phyloP scores from a whole-genome alignment of 352 stramenopile genomes.

The Pythium scleroteichum region DNA sequence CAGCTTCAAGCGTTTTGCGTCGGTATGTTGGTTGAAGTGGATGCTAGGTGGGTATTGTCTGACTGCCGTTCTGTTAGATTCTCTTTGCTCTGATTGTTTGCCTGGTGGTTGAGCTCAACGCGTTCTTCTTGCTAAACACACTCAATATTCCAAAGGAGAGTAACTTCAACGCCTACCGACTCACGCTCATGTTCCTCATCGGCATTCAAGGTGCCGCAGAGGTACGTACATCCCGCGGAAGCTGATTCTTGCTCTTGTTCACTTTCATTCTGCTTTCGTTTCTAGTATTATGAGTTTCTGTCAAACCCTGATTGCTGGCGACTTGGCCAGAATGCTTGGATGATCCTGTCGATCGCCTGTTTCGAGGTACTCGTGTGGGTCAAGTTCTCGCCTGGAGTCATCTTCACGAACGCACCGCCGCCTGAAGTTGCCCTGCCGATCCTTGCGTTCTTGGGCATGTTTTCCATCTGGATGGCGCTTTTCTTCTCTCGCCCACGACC shows the following conservation, averaged over 20 bases:
- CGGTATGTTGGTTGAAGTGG: conserved; percentile 27
- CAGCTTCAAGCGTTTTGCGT: conserved; percentile 86
- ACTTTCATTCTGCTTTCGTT: background rate
- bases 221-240: conserved; percentile 29
- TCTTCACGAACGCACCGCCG: conserved; percentile 63
- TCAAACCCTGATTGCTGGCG: conserved; percentile 74
- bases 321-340: conserved; percentile 83
- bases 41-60: background rate
- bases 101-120: conserved; percentile 90
- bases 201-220: conserved; percentile 79
- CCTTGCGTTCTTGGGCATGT: conserved; percentile 60
- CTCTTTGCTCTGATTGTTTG: conserved; percentile 87
- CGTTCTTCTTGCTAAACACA: conserved; percentile 92
- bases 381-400: conserved; percentile 68
- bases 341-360: conserved; percentile 73
- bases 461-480: conserved; percentile 75
- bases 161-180: conserved; percentile 82
- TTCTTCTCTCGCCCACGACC: conserved; percentile 50
- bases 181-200: conserved; percentile 78
- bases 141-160: conserved; percentile 87
- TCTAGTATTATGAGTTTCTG: conserved; percentile 86
- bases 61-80: conserved; percentile 34
- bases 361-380: conserved; percentile 85
- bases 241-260: background rate
- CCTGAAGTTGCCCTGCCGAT: conserved; percentile 59